Percentiles rank a stretch among this genome's conserved stretches.
Conservation (phyloP, 2,329 filamentous ascomycete species). For the Diaporthe longicolla region DNA sequence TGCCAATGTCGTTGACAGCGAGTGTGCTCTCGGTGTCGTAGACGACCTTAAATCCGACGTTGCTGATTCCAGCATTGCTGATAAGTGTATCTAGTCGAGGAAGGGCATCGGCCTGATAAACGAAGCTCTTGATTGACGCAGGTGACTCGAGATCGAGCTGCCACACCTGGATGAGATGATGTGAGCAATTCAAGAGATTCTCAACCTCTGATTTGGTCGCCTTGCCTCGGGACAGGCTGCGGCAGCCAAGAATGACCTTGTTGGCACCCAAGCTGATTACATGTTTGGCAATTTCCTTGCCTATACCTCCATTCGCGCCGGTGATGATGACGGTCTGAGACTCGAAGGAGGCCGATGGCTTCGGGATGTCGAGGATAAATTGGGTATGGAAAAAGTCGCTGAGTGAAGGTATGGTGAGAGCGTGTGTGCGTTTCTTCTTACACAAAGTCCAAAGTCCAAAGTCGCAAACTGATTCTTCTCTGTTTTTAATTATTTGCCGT, state of each 20-base stretch:
- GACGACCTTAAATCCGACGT: conserved; percentile 37
- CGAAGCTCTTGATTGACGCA: conserved; percentile 53
- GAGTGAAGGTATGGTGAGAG: conserved; percentile 40
- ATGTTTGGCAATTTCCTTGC: conserved; percentile 45
- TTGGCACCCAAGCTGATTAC: conserved; percentile 49
- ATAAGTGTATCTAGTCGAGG: conserved; percentile 53
- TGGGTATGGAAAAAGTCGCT: conserved; percentile 43
- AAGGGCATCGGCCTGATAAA: conserved; percentile 47
- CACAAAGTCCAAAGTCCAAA: not conserved
- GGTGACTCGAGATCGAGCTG: conserved; percentile 57
- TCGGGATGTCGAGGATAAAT: conserved; percentile 40
- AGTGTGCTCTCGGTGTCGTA: conserved; percentile 41
- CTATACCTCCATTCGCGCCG: conserved; percentile 45
- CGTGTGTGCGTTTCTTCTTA: not conserved
- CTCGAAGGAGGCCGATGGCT: conserved; percentile 41
- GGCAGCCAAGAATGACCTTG: conserved; percentile 57
- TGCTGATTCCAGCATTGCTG: conserved; percentile 54
- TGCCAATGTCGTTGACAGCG: conserved; percentile 43
- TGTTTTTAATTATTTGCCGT: not conserved
- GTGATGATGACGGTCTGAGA: conserved; percentile 44
- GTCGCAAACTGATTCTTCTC: not conserved
- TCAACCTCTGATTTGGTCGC: conserved; percentile 48
- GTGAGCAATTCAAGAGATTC: conserved; percentile 43
- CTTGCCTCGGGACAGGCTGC: conserved; percentile 49
- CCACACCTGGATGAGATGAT: conserved; percentile 54